Conservation (phyloP, 225 moss, liverwort and hornwort genomes). For the Pseudisothecium myosuroides region DNA sequence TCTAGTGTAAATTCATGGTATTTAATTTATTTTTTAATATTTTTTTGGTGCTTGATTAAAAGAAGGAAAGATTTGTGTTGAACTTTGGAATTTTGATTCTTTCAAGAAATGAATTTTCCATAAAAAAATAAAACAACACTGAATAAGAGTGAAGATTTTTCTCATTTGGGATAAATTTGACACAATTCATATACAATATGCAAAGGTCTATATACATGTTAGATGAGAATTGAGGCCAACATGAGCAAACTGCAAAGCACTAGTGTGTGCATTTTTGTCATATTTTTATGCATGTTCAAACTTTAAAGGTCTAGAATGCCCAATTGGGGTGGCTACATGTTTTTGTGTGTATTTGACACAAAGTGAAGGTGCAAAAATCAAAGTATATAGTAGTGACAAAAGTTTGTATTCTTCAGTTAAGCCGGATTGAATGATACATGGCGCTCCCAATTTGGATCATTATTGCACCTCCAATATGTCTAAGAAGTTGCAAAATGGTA, state of each 20-base stretch:
- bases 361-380: background rate
- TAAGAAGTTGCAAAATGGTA: background rate
- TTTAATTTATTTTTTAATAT: background rate
- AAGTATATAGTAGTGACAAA: background rate
- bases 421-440: accelerated
- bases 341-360: background rate
- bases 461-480: background rate
- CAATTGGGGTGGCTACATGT: background rate
- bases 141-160: background rate
- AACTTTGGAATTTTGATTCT: background rate
- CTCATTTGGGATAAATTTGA: background rate
- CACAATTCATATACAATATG: background rate
- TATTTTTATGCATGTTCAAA: background rate
- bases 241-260: background rate
- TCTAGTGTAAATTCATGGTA: background rate
- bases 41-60: background rate
- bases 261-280: background rate
- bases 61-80: accelerated
- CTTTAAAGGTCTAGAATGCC: background rate
- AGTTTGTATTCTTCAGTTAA: background rate
- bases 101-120: accelerated
- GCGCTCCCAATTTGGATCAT: background rate
- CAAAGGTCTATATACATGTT: background rate
- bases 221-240: background rate
- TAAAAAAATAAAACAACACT: background rate